Conservation (phyloP, 2,329 filamentous ascomycete species). For the Madurella fahalii region DNA sequence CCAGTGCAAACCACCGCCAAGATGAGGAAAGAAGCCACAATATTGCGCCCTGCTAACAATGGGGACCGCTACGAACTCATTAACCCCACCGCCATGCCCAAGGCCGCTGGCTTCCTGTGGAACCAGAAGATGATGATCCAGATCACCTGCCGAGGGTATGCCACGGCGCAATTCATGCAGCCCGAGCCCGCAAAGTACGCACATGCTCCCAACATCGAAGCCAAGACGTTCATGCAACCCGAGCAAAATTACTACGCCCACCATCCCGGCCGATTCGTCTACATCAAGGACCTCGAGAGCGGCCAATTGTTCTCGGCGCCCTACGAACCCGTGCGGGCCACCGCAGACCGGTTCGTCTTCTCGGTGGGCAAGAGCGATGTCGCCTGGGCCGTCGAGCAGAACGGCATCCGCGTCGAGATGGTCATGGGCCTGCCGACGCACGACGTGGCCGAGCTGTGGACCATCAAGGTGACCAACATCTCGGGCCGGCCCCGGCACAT, state of each 20-base stretch:
- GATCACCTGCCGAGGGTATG: slow-evolving; percentile 55
- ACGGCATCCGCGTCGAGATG: slow-evolving; percentile 50
- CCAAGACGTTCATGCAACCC: slow-evolving; percentile 58
- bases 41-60: slow-evolving; percentile 42
- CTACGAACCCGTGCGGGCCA: slow-evolving; percentile 50
- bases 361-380: slow-evolving; percentile 53
- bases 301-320: slow-evolving; percentile 51
- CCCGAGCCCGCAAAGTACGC: slow-evolving; percentile 58
- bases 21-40: slow-evolving; percentile 25
- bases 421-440: slow-evolving; percentile 47
- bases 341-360: slow-evolving; percentile 47
- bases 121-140: slow-evolving; percentile 61
- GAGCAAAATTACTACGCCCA: slow-evolving; percentile 57
- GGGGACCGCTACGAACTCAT: slow-evolving; percentile 53
- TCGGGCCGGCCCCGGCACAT: slow-evolving; percentile 42
- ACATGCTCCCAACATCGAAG: slow-evolving; percentile 55
- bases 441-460: slow-evolving; percentile 55
- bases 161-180: slow-evolving; percentile 57
- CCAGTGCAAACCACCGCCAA: slow-evolving; percentile 6
- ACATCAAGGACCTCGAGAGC: slow-evolving; percentile 53
- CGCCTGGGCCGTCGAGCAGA: slow-evolving; percentile 49
- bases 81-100: slow-evolving; percentile 53
- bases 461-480: slow-evolving; percentile 48
- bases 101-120: slow-evolving; percentile 55
- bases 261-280: slow-evolving; percentile 56